phyloP scores from a whole-genome alignment of 768 basidiomycete species.

The Tricholoma bakamatsutake region DNA sequence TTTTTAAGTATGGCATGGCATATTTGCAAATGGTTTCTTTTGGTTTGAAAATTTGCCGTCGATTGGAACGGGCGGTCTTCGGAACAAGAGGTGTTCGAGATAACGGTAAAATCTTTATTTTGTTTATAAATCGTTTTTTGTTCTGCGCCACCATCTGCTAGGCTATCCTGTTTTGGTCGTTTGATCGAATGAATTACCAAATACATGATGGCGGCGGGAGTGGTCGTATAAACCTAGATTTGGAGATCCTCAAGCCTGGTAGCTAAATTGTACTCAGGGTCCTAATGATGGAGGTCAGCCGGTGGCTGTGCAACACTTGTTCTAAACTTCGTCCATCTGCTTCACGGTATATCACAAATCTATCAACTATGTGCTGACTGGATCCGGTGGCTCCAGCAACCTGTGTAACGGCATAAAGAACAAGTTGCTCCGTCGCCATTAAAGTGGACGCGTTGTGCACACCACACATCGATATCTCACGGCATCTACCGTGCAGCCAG shows the following conservation, averaged over 20 bases:
- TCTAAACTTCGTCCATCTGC: background rate
- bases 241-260: slow-evolving; percentile 4
- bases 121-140: background rate
- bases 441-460: background rate
- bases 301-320: slow-evolving; percentile 5
- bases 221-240: slow-evolving; percentile 3
- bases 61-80: background rate
- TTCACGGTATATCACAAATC: background rate
- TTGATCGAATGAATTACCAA: background rate
- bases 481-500: slow-evolving; percentile 7
- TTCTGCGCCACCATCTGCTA: background rate
- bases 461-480: slow-evolving; percentile 2
- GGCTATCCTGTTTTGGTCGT: background rate
- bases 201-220: slow-evolving; percentile 1
- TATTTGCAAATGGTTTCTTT: background rate
- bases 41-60: background rate
- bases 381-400: background rate
- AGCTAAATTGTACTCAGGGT: slow-evolving; percentile 2
- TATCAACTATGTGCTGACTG: background rate
- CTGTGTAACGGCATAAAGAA: slow-evolving; percentile 5
- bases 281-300: slow-evolving; percentile 6
- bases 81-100: background rate
- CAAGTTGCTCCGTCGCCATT: background rate
- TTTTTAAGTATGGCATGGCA: background rate
- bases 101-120: background rate